A percentile compares a stretch with the other conserved stretches of the same genome.
Evolutionary conservation across 768 basidiomycete genomes (phyloP).

Genomic region (Boletales sp.): DNA sequence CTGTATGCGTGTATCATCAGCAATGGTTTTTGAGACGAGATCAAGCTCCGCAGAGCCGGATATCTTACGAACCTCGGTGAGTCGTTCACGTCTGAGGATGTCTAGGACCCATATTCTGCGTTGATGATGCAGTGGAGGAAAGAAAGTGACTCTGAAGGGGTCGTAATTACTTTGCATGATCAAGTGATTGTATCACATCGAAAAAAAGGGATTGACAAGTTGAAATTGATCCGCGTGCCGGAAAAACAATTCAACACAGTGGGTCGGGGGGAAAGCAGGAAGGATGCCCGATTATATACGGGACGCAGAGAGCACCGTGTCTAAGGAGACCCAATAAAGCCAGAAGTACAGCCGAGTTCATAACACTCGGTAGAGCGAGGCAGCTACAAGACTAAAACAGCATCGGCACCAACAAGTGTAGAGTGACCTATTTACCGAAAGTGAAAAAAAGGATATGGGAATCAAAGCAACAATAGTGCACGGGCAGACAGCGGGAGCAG

Average conservation of each 20-base stretch:
- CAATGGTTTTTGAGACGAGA: not conserved
- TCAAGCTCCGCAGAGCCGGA: not conserved
- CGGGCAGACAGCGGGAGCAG: not conserved
- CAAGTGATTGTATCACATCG: slow-evolving; percentile 4
- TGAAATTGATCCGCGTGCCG: not conserved
- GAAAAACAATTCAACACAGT: not conserved
- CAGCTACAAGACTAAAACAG: slow-evolving; percentile 15
- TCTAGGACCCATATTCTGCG: slow-evolving; percentile 71
- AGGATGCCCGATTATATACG: slow-evolving; percentile 1
- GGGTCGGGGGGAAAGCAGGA: not conserved
- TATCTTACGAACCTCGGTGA: slow-evolving; percentile 44
- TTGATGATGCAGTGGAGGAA: slow-evolving; percentile 65
- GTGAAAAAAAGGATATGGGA: not conserved
- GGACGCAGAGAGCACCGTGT: slow-evolving; percentile 8
- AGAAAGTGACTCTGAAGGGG: slow-evolving; percentile 53
- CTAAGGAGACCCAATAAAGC: slow-evolving; percentile 23
- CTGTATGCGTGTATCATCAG: slow-evolving; percentile 33
- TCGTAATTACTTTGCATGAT: slow-evolving; percentile 18
- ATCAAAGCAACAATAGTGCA: slow-evolving; percentile 4
- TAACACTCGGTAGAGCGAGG: not conserved
- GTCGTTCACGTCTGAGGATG: slow-evolving; percentile 51
- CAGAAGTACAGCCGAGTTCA: not conserved
- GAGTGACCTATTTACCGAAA: not conserved
- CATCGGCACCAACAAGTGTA: slow-evolving; percentile 6
- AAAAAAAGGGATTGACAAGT: not conserved